A percentile compares a stretch with the other conserved stretches of the same genome.
Evolutionary conservation across 1,139 yeast species (phyloP).

Genomic region (Geotrichum cucujoidarum): DNA sequence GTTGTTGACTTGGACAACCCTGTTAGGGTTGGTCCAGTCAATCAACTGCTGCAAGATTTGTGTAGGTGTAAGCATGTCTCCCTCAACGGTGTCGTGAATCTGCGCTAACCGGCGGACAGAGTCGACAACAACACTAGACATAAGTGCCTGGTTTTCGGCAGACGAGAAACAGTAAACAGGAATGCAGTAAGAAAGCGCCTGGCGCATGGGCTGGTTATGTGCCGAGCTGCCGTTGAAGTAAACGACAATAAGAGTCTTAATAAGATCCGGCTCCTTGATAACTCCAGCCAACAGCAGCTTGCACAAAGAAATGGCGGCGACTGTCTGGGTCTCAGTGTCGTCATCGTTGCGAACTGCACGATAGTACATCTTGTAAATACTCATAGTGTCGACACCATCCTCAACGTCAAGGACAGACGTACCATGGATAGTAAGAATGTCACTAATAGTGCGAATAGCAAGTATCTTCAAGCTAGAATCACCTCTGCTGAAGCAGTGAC

Average conservation of each 20-base stretch:
- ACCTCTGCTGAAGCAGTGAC: conserved; percentile 59
- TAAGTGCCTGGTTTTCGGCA: conserved; percentile 61
- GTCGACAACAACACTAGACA: conserved; percentile 63
- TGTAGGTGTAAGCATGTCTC: conserved; percentile 47
- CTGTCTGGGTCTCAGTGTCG: conserved; percentile 59
- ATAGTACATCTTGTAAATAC: conserved; percentile 61
- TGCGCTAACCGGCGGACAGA: conserved; percentile 54
- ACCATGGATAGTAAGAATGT: conserved; percentile 75
- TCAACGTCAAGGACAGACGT: conserved; percentile 58
- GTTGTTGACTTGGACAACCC: conserved; percentile 39
- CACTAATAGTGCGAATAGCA: conserved; percentile 69
- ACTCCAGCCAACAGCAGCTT: conserved; percentile 77
- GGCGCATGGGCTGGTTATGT: conserved; percentile 63
- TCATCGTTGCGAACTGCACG: conserved; percentile 52
- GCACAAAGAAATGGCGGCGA: conserved; percentile 83
- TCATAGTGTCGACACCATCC: conserved; percentile 57
- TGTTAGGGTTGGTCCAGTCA: conserved; percentile 79
- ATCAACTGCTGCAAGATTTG: conserved; percentile 69
- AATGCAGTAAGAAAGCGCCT: conserved; percentile 79
- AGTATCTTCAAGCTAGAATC: conserved; percentile 56
- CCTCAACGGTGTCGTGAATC: conserved; percentile 40
- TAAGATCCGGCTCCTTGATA: conserved; percentile 61
- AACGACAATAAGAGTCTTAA: conserved; percentile 65
- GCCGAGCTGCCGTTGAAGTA: conserved; percentile 69
- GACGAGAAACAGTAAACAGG: conserved; percentile 89